Conservation (phyloP, 176 grass and related monocot species). For the Ampelocalamus luodianensis region DNA sequence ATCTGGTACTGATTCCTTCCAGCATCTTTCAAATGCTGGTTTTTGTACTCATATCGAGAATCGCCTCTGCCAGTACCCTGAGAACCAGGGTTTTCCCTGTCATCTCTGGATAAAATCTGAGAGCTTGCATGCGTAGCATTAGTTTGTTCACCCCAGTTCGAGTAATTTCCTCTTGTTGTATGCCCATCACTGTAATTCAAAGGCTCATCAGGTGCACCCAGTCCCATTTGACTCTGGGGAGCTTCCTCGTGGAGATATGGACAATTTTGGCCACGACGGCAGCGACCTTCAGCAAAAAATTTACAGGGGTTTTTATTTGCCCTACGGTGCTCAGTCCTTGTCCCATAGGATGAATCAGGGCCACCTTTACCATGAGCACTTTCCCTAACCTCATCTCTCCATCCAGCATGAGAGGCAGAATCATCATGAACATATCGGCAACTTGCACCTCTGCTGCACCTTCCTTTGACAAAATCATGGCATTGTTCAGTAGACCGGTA, state of each 20-base stretch:
- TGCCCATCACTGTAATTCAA: conserved; percentile 38
- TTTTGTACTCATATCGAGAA: conserved; percentile 48
- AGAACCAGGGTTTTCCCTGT: conserved; percentile 45
- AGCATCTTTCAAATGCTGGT: conserved; percentile 41
- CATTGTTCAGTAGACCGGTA: conserved; percentile 60
- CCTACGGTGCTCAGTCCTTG: conserved; percentile 56
- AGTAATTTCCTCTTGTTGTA: conserved; percentile 46
- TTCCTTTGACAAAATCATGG: conserved; percentile 87
- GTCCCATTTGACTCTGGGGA: conserved; percentile 48
- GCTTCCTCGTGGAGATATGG: conserved; percentile 76
- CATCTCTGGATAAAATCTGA: conserved; percentile 48
- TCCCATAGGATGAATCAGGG: conserved; percentile 64
- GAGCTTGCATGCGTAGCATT: conserved; percentile 43
- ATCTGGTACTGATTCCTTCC: conserved; percentile 48
- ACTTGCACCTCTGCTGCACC: conserved; percentile 73
- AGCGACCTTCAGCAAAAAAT: conserved; percentile 86
- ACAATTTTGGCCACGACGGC: conserved; percentile 72
- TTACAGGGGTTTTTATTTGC: conserved; percentile 74
- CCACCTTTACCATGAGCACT: conserved; percentile 54
- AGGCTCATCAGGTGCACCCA: conserved; percentile 47
- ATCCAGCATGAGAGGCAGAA: conserved; percentile 63
- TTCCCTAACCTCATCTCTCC: conserved; percentile 70
- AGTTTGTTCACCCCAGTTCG: conserved; percentile 51
- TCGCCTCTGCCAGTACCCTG: conserved; percentile 43
- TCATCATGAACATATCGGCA: conserved; percentile 78